Percentiles rank a stretch among this genome's conserved stretches.
These are phyloP conservation scores for Saksenaea vasiformis DNA, from an alignment of 371 early-diverging fungal genomes.

Conservation along the genomic window DNA sequence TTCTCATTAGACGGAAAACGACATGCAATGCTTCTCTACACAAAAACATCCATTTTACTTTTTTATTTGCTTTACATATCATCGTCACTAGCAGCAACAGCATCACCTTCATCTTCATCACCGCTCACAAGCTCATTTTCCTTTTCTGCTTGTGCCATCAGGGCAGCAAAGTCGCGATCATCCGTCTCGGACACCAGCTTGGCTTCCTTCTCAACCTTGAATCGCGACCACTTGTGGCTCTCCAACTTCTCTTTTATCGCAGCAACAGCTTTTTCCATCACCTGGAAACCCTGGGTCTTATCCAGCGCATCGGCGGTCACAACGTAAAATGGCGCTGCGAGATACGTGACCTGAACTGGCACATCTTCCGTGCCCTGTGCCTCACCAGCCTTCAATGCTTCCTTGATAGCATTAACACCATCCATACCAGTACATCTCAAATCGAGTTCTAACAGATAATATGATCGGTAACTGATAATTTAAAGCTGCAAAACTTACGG, in stretches of 20 bases:
- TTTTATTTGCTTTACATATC: constrained; percentile 42
- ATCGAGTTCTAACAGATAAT: constrained; percentile 79
- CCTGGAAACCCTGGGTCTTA: constrained; percentile 83
- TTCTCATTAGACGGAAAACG: no score
- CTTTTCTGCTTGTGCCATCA: constrained; percentile 91
- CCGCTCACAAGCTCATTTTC: constrained; percentile 95
- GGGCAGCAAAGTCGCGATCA: constrained; percentile 91
- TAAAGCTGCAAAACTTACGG: constrained; percentile 48
- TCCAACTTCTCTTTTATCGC: constrained; percentile 83
- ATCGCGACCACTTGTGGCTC: constrained; percentile 58
- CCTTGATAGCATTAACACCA: constrained; percentile 97
- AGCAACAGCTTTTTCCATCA: constrained; percentile 87
- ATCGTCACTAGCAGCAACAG: constrained; percentile 63
- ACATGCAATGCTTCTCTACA: background rate
- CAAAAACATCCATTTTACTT: constrained; percentile 3
- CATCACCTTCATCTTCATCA: constrained; percentile 83
- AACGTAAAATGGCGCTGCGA: constrained; percentile 95
- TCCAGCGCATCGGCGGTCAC: constrained; percentile 90
- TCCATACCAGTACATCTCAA: constrained; percentile 96
- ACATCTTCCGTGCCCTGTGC: constrained; percentile 81
- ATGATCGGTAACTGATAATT: background rate
- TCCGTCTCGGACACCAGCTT: constrained; percentile 95
- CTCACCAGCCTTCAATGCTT: constrained; percentile 91
- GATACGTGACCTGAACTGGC: constrained; percentile 77
- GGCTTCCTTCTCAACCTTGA: constrained; percentile 78